Evolutionary conservation across 192 early-diverging fungal species (phyloP), one percentile per base, ranked within the genome.

Genomic region (Backusella luteola): DNA sequence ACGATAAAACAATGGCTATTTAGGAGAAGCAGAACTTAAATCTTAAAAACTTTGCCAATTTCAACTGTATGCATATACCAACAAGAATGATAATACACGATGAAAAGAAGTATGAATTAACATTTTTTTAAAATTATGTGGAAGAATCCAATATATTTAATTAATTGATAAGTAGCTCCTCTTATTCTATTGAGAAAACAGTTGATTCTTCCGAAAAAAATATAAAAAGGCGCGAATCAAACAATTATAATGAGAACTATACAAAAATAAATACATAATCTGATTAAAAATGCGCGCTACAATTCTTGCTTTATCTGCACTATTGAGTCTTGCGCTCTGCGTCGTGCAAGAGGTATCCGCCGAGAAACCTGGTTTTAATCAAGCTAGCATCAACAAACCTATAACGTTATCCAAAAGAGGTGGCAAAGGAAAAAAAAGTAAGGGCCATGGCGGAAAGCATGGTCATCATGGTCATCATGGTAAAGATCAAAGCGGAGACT

Each of bases 61-160:
- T 29, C 23, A 29, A 63, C 29, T 63, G 56, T 63, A 63, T 63
- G 56, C 26, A 14, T 14, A 29, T 63, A 63, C 9, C 56, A 29
- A 29, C 26, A 63, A 63, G 56, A 63, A 63, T 63, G 21, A 63
- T 11, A 63, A 26, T 29, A 63, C 56, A 12, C 4, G 23, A 63
- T 63, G 56, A 63, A 26, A 63, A 63, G 56, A 63, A 63, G 56
- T 63, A 63, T 12, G 23, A 29, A 63, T 63, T 63, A 63, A 29
- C 56, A 29, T 26, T 63, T 63, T 63, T 63, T 63, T 63, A 63
- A 63, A 12, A 63, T 9, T 63, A 29, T 63, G 26, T 63, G 12
- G 0, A 63, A 5, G 1, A 63, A 29, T 29, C 56, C 26, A 63
- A 63, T 63, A 8, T 29, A 63, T 26, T 63, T 63, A 63, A 63